Conservation (phyloP, 148 eudicot genomes). For the Cornus kousa region DNA sequence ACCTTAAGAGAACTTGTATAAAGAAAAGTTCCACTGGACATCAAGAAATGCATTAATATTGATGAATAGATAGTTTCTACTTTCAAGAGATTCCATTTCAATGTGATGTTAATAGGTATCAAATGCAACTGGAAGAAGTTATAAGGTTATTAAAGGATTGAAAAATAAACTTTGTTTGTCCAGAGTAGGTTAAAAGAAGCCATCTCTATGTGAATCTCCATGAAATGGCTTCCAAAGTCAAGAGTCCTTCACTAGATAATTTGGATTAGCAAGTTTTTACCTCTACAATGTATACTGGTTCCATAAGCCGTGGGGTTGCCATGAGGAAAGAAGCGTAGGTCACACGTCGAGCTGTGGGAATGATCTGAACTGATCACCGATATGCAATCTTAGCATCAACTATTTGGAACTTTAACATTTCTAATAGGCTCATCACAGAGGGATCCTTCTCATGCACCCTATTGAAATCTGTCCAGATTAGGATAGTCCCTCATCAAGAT, state of each 20-base stretch:
- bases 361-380: constrained; percentile 96
- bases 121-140: background rate
- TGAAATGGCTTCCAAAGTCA: background rate
- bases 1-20: background rate
- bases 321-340: constrained; percentile 94
- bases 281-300: constrained; percentile 94
- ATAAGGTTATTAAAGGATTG: no score
- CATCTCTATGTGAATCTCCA: background rate
- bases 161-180: no score
- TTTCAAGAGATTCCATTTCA: background rate
- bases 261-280: constrained; percentile 26
- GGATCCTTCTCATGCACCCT: constrained; percentile 99
- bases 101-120: background rate
- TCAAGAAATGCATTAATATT: background rate
- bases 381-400: constrained; percentile 97
- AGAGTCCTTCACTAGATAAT: background rate
- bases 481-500: no score
- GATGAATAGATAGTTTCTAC: background rate
- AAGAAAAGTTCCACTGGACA: background rate
- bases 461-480: no score
- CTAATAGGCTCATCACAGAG: constrained; percentile 98
- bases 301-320: constrained; percentile 99
- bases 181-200: no score
- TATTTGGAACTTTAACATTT: constrained; percentile 94
- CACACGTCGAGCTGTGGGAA: constrained; percentile 98